Evolutionary conservation across 2,329 filamentous ascomycete genomes (phyloP).

Genomic region (Aspergillus alliaceus): DNA sequence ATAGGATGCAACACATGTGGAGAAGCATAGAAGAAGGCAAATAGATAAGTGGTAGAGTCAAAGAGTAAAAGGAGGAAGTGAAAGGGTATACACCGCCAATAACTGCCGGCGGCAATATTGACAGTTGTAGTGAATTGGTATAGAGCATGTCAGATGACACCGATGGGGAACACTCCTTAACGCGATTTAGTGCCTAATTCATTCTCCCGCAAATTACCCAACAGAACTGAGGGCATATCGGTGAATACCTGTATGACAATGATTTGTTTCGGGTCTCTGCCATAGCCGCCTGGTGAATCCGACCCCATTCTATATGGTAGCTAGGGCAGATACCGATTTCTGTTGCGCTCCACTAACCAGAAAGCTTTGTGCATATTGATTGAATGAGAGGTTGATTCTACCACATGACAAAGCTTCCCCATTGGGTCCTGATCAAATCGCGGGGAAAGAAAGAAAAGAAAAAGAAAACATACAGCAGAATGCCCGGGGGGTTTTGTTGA

Average conservation of each 20-base stretch:
- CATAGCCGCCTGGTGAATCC: background rate
- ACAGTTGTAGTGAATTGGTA: background rate
- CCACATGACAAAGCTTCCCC: background rate
- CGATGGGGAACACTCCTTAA: background rate
- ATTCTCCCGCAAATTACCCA: background rate
- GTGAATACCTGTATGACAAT: background rate
- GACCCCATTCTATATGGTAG: background rate
- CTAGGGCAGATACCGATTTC: too few relatives aligned
- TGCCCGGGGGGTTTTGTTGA: background rate
- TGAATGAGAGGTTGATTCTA: background rate
- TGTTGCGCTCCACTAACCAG: too few relatives aligned
- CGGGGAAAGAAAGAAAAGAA: background rate
- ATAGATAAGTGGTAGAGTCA: too few relatives aligned
- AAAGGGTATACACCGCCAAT: background rate
- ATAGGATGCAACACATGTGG: background rate
- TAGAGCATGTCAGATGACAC: constrained; percentile 1
- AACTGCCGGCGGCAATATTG: background rate
- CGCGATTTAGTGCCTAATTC: background rate
- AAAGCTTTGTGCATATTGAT: background rate
- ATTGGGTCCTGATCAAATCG: constrained; percentile 1
- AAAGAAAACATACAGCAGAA: background rate
- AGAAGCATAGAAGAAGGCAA: background rate
- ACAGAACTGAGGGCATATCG: background rate
- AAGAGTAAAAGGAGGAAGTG: background rate
- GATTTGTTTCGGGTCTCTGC: background rate